Base-by-base conservation (phyloP, 345 rosid genomes). In the Populus ilicifolia region DNA sequence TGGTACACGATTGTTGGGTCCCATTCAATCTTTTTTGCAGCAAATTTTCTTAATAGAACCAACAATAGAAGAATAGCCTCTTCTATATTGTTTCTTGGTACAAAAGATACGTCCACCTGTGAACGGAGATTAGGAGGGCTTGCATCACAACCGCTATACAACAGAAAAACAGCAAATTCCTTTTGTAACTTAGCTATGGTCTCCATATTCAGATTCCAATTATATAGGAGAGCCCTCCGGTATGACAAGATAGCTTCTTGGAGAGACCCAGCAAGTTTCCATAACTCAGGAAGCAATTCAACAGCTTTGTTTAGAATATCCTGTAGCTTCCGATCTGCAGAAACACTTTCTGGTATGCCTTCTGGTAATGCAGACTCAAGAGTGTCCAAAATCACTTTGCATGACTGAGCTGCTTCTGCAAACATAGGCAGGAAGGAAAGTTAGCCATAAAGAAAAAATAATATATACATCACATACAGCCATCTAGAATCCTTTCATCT, bases 401-500 rank as follows among this genome's bases (percentile, higher is more conserved):
- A 93, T 70, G 90, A 85, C 85, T 85, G 87, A 72, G 98, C 98
- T 86, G 98, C 98, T 79, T 93, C 98, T 93, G 94, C 89, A 89
- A 74, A 43, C 16, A 63, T 4, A 38, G 36, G 20, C 48, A 62
- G 69, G n/a, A 41, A 66, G 67, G 67, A 14, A 74, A 61, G 64
- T 73, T 62, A 79, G 39, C 48, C 36, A 68, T 14, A 6, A 10
- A 12, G 69, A 41, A 66, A 29, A 17, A 35, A 61, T 30, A 35
- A 75, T 39, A 65, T 44, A 52, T 10, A 50, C 38, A 25, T 9
- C 35, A 67, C 68, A 35, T 30, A 8, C 38, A 14, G 9, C 48
- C 29, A 69, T 43, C 54, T 69, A 61, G 27, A 56, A 18, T 21
- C 68, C 50, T 56, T 69, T 12, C 29, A 5, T 69, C 71, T 43